A percentile compares a stretch with the other conserved stretches of the same genome.
phyloP scores from a whole-genome alignment of 108 stramenopile species.

The Pseudonitzschia multiseries region DNA sequence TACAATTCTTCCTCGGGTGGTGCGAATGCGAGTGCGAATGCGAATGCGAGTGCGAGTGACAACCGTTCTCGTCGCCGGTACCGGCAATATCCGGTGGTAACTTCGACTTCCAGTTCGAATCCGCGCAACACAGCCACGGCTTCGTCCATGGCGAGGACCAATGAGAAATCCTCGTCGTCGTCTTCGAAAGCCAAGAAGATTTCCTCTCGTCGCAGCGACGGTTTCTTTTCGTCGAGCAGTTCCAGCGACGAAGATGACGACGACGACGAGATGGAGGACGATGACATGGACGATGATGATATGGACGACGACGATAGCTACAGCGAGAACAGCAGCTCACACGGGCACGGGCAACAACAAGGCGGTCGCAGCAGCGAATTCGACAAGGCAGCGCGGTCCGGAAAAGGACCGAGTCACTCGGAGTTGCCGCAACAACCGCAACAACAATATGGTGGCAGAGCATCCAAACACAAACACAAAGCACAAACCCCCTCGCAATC shows the following conservation, averaged over 20 bases:
- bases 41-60: not conserved
- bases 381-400: constrained; percentile 39
- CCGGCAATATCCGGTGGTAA: not conserved
- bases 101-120: too few species aligned
- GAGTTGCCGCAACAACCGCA: constrained; percentile 3
- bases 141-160: not conserved
- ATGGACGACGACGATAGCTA: not conserved
- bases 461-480: not conserved
- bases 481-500: not conserved
- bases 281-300: not conserved
- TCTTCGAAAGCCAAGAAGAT: not conserved
- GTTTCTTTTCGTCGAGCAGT: constrained; percentile 28
- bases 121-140: too few species aligned
- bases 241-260: constrained; percentile 13
- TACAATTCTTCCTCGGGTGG: too few species aligned
- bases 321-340: not conserved
- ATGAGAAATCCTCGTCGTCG: not conserved
- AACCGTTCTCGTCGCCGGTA: not conserved
- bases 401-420: constrained; percentile 30
- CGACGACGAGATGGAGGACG: constrained; percentile 16
- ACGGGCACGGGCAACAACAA: not conserved
- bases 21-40: too few species aligned
- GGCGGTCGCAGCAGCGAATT: constrained; percentile 28
- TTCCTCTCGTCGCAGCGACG: constrained; percentile 14
- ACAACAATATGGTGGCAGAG: not conserved